Conservation (phyloP, 495 filamentous ascomycete genomes). For the Oleoguttula mirabilis region DNA sequence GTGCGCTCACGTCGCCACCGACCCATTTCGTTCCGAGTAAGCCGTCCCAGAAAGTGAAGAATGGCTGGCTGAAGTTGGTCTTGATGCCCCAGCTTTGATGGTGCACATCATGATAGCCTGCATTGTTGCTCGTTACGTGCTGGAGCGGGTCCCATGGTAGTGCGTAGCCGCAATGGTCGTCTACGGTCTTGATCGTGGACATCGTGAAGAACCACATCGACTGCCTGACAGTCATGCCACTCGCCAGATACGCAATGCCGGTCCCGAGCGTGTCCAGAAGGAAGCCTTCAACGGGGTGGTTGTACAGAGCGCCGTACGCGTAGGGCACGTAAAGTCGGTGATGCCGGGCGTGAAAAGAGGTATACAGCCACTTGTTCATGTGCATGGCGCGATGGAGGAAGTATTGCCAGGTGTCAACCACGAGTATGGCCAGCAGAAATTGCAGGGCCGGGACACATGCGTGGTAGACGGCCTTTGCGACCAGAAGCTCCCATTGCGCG, state of each 20-base stretch:
- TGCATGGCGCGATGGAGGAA: slow-evolving; percentile 93
- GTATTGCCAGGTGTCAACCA: slow-evolving; percentile 95
- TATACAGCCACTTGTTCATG: slow-evolving; percentile 89
- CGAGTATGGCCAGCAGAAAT: slow-evolving; percentile 54
- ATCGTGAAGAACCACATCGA: slow-evolving; percentile 74
- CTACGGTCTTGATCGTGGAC: slow-evolving; percentile 87
- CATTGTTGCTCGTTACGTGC: slow-evolving; percentile 81
- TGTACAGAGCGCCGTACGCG: slow-evolving; percentile 93
- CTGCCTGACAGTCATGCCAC: slow-evolving; percentile 65
- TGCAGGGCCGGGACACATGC: slow-evolving; percentile 62
- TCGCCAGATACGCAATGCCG: slow-evolving; percentile 63
- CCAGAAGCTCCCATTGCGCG: slow-evolving; percentile 62
- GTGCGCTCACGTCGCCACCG: slow-evolving; percentile 43
- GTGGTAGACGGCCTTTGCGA: slow-evolving; percentile 69
- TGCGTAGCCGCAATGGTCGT: slow-evolving; percentile 93
- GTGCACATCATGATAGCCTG: slow-evolving; percentile 92
- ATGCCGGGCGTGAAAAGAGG: slow-evolving; percentile 83
- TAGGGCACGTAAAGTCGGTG: slow-evolving; percentile 95
- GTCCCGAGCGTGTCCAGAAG: slow-evolving; percentile 83
- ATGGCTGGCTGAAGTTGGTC: slow-evolving; percentile 62
- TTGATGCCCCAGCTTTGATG: slow-evolving; percentile 99
- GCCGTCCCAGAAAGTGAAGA: slow-evolving; percentile 78
- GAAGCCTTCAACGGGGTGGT: slow-evolving; percentile 87
- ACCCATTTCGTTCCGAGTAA: slow-evolving; percentile 61
- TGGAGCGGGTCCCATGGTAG: slow-evolving; percentile 93